Evolutionary conservation across 805 yeast species (phyloP).

Genomic region (Pichia rugopelliculosa): DNA sequence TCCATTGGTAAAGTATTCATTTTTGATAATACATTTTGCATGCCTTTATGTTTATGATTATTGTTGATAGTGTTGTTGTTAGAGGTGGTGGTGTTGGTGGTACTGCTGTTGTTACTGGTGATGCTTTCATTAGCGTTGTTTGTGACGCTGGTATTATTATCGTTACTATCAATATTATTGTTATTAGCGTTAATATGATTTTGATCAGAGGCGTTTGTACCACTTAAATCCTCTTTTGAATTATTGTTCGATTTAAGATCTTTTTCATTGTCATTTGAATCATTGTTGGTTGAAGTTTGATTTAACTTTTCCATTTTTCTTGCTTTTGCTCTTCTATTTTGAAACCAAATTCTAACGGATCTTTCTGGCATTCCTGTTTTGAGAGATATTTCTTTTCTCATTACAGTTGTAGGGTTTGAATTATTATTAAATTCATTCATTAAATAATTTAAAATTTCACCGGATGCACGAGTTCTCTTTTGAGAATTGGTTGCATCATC

Average conservation of each 20-base stretch:
- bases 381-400: constrained; percentile 60
- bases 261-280: not conserved
- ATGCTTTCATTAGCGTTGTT: too few relatives aligned
- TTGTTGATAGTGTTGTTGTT: not conserved
- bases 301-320: constrained; percentile 52
- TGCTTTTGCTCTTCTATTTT: constrained; percentile 74
- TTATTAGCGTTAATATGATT: not conserved
- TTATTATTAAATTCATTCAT: constrained; percentile 62
- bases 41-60: too few relatives aligned
- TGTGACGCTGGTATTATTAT: constrained; percentile 4
- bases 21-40: constrained; percentile 17
- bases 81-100: not conserved
- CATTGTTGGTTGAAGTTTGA: constrained; percentile 11
- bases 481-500: constrained; percentile 16
- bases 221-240: not conserved
- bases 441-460: constrained; percentile 65
- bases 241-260: not conserved
- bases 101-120: too few relatives aligned
- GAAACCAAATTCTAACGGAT: constrained; percentile 90
- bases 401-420: constrained; percentile 69
- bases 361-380: constrained; percentile 79
- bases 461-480: constrained; percentile 35
- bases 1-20: constrained; percentile 36
- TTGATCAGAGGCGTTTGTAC: not conserved
- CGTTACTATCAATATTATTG: not conserved